phyloP scores from a whole-genome alignment of 371 early-diverging fungal species.

The Choanephora cucurbitarum region DNA sequence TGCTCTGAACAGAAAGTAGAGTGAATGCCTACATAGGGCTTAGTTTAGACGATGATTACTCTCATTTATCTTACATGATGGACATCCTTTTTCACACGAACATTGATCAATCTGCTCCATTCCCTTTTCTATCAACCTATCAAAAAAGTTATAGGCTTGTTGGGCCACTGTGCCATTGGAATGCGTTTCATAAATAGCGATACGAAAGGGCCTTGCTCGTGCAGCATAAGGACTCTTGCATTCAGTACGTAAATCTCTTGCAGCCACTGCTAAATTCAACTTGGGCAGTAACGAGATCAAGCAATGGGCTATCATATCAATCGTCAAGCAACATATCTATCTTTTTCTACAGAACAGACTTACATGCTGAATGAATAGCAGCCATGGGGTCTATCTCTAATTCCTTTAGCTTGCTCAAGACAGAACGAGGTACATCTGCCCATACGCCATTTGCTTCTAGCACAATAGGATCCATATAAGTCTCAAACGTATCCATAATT shows the following conservation, averaged over 20 bases:
- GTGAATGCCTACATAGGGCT: conserved; percentile 37
- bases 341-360: not conserved
- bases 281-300: conserved; percentile 40
- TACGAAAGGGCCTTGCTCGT: conserved; percentile 36
- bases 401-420: conserved; percentile 21
- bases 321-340: too few relatives aligned
- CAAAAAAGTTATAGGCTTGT: conserved; percentile 42
- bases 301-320: conserved; percentile 48
- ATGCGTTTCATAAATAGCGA: conserved; percentile 41
- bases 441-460: conserved; percentile 42
- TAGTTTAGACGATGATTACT: not conserved
- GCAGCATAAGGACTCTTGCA: conserved; percentile 53
- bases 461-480: conserved; percentile 54
- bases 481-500: conserved; percentile 47
- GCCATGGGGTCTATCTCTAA: conserved; percentile 45
- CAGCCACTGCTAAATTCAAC: conserved; percentile 23
- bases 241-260: conserved; percentile 38
- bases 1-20: conserved; percentile 42
- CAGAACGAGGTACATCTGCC: conserved; percentile 36
- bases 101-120: conserved; percentile 35
- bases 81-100: conserved; percentile 45
- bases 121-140: conserved; percentile 24
- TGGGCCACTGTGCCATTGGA: conserved; percentile 33
- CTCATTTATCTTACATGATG: conserved; percentile 47
- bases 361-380: conserved; percentile 51